Evolutionary conservation across 805 yeast species (phyloP), one percentile per base, ranked within the genome.

Genomic region (Metschnikowia anglica): DNA sequence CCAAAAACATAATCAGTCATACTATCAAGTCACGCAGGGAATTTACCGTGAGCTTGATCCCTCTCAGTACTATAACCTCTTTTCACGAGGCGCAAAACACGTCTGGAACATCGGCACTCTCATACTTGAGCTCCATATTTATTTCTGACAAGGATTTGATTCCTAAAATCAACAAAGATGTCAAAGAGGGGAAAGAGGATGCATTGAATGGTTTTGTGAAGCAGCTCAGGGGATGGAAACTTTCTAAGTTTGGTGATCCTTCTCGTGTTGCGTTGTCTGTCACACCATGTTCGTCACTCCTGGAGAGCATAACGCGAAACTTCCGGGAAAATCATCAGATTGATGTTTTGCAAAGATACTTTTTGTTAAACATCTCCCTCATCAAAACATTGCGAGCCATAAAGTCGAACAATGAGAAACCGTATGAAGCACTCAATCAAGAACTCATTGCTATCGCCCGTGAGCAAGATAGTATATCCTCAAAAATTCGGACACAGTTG

Each of bases 381-480:
- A 27, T 54, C 12, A 47, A 49, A 13, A 38, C 61, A 3, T 45
- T 62, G 8, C 47, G 27, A 9, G 35, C 46, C 16, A 24, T 47
- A 4, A 32, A 21, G 9, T n/a, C 43, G 12, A 27, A 17, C 19
- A 28, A 26, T 15, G 23, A 27, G n/a, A 36, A 37, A 5, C 30
- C 43, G 5, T 34, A 25, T 13, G 32, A 37, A 9, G 32, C 34
- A n/a, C 18, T 43, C 27, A 37, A 33, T 29, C 44, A 29, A 12
- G 44, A 16, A 10, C 36, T 39, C 15, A 35, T 24, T 15, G 39
- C 20, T 16, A 25, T 35, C 16, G 43, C 27, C 5, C 48, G 41
- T 5, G 67, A 65, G 31, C 64, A 57, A 37, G 21, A 41, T 4
- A 6, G 23, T 7, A 55, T 64, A 7, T 52, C 58, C 31, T 24